phyloP scores from a whole-genome alignment of 768 basidiomycete species.

The Sarcomyxa edulis region DNA sequence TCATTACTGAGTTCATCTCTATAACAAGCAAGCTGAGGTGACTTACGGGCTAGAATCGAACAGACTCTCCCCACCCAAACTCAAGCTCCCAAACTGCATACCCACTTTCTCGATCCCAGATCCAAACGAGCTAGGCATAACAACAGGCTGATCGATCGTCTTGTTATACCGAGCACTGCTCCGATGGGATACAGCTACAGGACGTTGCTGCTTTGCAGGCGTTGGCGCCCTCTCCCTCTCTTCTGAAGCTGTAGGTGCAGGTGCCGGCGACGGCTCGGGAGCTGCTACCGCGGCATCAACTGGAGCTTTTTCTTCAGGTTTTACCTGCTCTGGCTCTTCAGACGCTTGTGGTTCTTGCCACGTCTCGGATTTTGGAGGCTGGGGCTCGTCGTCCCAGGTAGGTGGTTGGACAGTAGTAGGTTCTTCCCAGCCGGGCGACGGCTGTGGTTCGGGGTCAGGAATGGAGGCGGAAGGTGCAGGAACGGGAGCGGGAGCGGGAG shows the following conservation, averaged over 20 bases:
- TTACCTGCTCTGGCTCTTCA: conserved; percentile 9
- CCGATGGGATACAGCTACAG: conserved; percentile 48
- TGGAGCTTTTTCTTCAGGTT: conserved; percentile 8
- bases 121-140: conserved; percentile 70
- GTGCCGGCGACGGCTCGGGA: conserved; percentile 28
- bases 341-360: conserved; percentile 13
- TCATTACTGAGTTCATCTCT: conserved; percentile 8
- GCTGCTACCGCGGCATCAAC: conserved; percentile 9
- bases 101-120: conserved; percentile 70
- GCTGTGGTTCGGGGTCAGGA: conserved; percentile 26
- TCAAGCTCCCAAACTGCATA: conserved; percentile 88
- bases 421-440: conserved; percentile 57
- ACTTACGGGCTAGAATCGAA: conserved; percentile 51
- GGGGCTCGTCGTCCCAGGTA: conserved; percentile 69
- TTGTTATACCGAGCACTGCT: conserved; percentile 63
- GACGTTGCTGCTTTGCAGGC: conserved; percentile 31
- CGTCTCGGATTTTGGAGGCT: conserved; percentile 19
- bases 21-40: conserved; percentile 4
- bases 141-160: conserved; percentile 71
- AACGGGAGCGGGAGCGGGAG: conserved; percentile 23
- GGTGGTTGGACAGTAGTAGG: conserved; percentile 65
- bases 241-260: conserved; percentile 25
- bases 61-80: conserved; percentile 63
- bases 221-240: no score
- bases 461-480: conserved; percentile 25